phyloP scores from a whole-genome alignment of 345 rosid species.

The Boechera stricta region DNA sequence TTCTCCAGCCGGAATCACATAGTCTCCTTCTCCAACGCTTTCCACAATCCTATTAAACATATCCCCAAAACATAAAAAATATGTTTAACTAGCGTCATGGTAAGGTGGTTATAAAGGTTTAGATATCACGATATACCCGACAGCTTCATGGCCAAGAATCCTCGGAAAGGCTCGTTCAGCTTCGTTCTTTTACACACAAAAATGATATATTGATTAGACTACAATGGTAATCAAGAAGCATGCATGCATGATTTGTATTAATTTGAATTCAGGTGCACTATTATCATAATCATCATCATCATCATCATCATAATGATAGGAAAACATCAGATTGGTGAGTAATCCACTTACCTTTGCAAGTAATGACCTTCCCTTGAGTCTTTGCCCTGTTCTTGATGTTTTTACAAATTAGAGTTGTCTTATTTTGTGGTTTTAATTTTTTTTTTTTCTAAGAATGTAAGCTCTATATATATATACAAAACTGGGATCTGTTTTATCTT shows the following conservation, averaged over 20 bases:
- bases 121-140: conserved; percentile 52
- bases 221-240: not conserved
- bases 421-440: not conserved
- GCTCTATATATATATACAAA: conserved; percentile 2
- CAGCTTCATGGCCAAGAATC: conserved; percentile 81
- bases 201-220: not conserved
- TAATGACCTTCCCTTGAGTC: conserved; percentile 40
- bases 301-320: not conserved
- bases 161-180: conserved; percentile 67
- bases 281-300: not conserved
- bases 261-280: not conserved
- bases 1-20: conserved; percentile 70
- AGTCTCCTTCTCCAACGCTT: conserved; percentile 72
- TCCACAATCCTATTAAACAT: conserved; percentile 56
- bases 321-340: not conserved
- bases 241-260: not conserved
- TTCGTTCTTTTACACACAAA: conserved; percentile 52
- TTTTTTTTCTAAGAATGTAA: not conserved
- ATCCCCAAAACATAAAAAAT: not conserved
- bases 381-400: conserved; percentile 24
- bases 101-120: not conserved
- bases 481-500: not conserved
- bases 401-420: not conserved
- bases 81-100: not conserved
- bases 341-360: conserved; percentile 20